Conservation (phyloP, 2,329 filamentous ascomycete species). For the Camptophora hylomeconis region DNA sequence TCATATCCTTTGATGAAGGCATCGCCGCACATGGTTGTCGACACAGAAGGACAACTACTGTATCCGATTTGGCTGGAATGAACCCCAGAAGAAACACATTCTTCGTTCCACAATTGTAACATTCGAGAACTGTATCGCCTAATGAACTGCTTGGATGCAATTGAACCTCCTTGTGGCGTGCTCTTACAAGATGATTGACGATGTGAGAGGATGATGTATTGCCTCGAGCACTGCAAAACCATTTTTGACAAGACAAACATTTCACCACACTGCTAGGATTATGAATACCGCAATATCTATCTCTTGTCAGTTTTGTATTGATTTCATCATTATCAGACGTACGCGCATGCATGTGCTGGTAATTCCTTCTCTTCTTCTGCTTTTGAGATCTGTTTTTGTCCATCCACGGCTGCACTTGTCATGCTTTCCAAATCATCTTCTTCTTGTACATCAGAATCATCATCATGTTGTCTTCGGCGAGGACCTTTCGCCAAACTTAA, state of each 20-base stretch:
- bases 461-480: conserved; percentile 59
- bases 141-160: conserved; percentile 85
- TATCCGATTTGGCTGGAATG: conserved; percentile 96
- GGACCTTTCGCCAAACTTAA: conserved; percentile 52
- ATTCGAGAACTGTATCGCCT: conserved; percentile 92
- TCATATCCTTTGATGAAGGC: conserved; percentile 97
- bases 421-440: conserved; percentile 69
- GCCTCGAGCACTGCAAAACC: conserved; percentile 96
- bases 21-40: conserved; percentile 91
- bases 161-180: conserved; percentile 96
- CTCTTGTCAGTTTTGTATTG: conserved; percentile 6
- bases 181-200: conserved; percentile 92
- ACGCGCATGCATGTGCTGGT: conserved; percentile 91
- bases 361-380: conserved; percentile 72
- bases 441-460: conserved; percentile 72
- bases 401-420: conserved; percentile 65
- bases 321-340: conserved; percentile 32
- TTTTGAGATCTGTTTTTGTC: conserved; percentile 36
- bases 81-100: conserved; percentile 97
- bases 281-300: conserved; percentile 91
- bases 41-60: conserved; percentile 90
- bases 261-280: conserved; percentile 92
- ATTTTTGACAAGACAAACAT: conserved; percentile 89
- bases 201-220: conserved; percentile 97
- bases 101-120: conserved; percentile 99